These are phyloP conservation scores for Stereocaulon alpinum DNA, from an alignment of 495 filamentous ascomycete genomes.

Conservation along the genomic window DNA sequence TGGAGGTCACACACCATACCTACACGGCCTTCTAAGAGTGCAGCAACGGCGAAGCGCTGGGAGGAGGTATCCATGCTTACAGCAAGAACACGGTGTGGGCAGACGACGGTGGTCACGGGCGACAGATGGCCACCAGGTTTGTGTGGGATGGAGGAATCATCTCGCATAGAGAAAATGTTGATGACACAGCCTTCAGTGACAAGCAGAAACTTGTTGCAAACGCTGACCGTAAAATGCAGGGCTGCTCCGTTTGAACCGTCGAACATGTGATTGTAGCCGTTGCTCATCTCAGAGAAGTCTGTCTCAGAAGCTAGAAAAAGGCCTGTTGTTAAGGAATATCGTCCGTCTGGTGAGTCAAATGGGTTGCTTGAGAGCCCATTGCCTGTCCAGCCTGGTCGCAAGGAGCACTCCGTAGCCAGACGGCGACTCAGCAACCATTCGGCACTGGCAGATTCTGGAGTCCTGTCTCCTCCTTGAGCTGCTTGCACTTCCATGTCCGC, in stretches of 20 bases:
- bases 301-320: constrained; percentile 19
- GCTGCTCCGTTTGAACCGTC: neutral
- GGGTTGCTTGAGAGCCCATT: constrained; percentile 27
- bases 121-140: constrained; percentile 27
- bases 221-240: constrained; percentile 43
- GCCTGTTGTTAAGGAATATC: neutral
- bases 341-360: constrained; percentile 26
- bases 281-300: constrained; percentile 23
- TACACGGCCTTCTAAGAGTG: constrained; percentile 50
- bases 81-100: constrained; percentile 48
- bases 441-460: constrained; percentile 27
- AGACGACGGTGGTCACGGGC: constrained; percentile 45
- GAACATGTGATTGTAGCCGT: constrained; percentile 1
- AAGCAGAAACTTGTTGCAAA: constrained; percentile 50
- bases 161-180: constrained; percentile 47
- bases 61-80: constrained; percentile 56
- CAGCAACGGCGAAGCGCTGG: constrained; percentile 47
- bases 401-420: constrained; percentile 50
- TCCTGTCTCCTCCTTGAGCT: constrained; percentile 10
- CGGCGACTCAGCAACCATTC: constrained; percentile 51
- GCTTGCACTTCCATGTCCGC: constrained; percentile 28
- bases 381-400: constrained; percentile 40
- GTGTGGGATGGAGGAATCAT: constrained; percentile 18
- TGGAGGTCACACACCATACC: constrained; percentile 53
- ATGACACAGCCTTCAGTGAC: constrained; percentile 48